Percentiles rank a stretch among this genome's conserved stretches.
phyloP scores from a whole-genome alignment of 2,329 filamentous ascomycete genomes.

The Neopestalotiopsis rosae region DNA sequence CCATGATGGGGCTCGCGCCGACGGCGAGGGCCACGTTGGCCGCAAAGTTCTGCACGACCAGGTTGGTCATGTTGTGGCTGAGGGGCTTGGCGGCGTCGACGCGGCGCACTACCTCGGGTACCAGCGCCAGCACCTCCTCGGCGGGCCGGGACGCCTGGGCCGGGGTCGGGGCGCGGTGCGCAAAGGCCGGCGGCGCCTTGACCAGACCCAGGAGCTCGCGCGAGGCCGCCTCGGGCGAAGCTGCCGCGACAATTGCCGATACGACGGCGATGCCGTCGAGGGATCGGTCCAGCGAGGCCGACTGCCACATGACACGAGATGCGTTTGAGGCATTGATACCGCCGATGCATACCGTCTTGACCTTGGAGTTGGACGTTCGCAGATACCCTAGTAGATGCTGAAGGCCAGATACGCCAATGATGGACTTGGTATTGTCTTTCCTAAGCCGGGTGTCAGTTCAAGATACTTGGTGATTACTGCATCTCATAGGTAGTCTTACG shows the following conservation, averaged over 20 bases:
- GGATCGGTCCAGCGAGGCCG: constrained; percentile 55
- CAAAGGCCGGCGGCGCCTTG: constrained; percentile 41
- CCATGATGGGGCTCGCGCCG: constrained; percentile 93
- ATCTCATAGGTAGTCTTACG: constrained; percentile 51
- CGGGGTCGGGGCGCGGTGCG: constrained; percentile 15
- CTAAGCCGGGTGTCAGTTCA: constrained; percentile 42
- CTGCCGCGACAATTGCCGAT: constrained; percentile 81
- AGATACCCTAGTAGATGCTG: constrained; percentile 70
- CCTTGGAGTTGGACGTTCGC: constrained; percentile 44
- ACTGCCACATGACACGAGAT: constrained; percentile 76
- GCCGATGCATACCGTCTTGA: constrained; percentile 83
- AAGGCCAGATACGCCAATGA: constrained; percentile 76
- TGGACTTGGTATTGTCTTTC: constrained; percentile 85
- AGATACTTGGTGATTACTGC: neutral
- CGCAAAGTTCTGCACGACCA: constrained; percentile 93
- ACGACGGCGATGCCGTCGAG: constrained; percentile 88
- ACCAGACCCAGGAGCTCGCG: constrained; percentile 63
- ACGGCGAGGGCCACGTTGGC: constrained; percentile 83
- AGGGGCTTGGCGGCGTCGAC: constrained; percentile 72
- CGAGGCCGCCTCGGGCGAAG: constrained; percentile 69
- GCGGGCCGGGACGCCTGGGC: constrained; percentile 24
- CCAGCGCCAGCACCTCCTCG: constrained; percentile 32
- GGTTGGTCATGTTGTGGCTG: constrained; percentile 96
- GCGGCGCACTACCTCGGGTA: constrained; percentile 57
- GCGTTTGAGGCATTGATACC: constrained; percentile 82